Percentiles rank a stretch among this genome's conserved stretches.
phyloP scores from a whole-genome alignment of 2,329 filamentous ascomycete genomes.

The Aulographum hederae region DNA sequence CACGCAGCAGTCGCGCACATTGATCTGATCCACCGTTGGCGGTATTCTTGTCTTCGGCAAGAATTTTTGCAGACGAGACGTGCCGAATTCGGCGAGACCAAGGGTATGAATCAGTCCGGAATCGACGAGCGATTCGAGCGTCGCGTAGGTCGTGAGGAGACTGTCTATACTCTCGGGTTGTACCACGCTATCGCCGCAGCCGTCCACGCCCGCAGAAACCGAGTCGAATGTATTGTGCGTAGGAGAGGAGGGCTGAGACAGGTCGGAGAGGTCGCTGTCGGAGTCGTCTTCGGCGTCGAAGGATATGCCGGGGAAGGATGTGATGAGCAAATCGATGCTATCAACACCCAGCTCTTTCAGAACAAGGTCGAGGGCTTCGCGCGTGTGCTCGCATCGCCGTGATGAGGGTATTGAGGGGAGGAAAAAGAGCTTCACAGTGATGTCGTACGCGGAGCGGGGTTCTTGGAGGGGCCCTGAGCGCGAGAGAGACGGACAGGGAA shows the following conservation, averaged over 20 bases:
- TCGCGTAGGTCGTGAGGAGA: constrained; percentile 48
- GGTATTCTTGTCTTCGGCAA: constrained; percentile 50
- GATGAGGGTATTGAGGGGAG: constrained; percentile 50
- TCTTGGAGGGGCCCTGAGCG: constrained; percentile 64
- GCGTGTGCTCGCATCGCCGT: constrained; percentile 49
- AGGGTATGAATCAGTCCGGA: constrained; percentile 56
- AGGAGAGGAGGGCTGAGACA: too few relatives aligned
- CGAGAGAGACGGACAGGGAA: constrained; percentile 56
- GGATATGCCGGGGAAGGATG: constrained; percentile 81
- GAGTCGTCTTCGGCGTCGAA: constrained; percentile 89
- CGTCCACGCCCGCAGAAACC: constrained; percentile 10
- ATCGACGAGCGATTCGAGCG: constrained; percentile 54
- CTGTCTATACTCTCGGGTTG: constrained; percentile 34
- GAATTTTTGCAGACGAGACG: constrained; percentile 62
- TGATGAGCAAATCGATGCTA: constrained; percentile 72
- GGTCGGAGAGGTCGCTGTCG: constrained; percentile 34
- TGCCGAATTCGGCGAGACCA: constrained; percentile 83
- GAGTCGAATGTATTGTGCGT: constrained; percentile 1
- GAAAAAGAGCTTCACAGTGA: constrained; percentile 92
- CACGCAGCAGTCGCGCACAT: constrained; percentile 86
- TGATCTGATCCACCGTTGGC: constrained; percentile 87
- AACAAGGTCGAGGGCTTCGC: constrained; percentile 65
- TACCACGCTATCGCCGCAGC: constrained; percentile 29
- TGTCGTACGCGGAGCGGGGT: constrained; percentile 72
- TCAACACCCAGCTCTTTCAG: constrained; percentile 58